Percentiles rank a stretch among this genome's conserved stretches.
These are phyloP conservation scores for Vigna nakashimae DNA, from an alignment of 306 rosid species.

Conservation along the genomic window DNA sequence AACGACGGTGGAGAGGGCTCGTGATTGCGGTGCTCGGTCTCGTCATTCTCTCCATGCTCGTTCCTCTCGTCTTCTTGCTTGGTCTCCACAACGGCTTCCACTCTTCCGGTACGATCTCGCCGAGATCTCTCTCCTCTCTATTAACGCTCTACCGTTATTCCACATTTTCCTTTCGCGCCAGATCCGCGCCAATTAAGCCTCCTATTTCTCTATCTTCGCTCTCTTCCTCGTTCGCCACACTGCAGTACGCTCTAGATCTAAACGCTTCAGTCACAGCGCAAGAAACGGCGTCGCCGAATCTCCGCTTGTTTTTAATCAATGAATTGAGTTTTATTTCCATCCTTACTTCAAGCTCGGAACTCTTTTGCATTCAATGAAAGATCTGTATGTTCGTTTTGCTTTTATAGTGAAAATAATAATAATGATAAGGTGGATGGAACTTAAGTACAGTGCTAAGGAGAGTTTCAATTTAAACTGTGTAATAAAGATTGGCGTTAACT, in stretches of 20 bases:
- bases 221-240: background rate
- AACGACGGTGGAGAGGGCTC: conserved; percentile 88
- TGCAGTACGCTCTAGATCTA: conserved; percentile 38
- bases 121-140: conserved; percentile 61
- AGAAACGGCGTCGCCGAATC: conserved; percentile 10
- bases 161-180: conserved; percentile 19
- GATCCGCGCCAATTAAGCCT: conserved; percentile 38
- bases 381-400: conserved; percentile 8
- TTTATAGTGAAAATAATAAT: background rate
- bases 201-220: background rate
- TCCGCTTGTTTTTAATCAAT: background rate
- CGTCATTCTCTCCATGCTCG: conserved; percentile 94
- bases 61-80: conserved; percentile 91
- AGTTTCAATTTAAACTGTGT: background rate
- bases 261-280: background rate
- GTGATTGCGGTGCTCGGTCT: conserved; percentile 89
- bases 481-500: background rate
- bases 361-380: conserved; percentile 21
- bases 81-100: conserved; percentile 94
- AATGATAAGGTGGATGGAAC: background rate
- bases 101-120: conserved; percentile 65
- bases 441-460: background rate
- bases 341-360: conserved; percentile 4
- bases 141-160: background rate
- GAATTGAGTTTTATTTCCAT: background rate